These are phyloP conservation scores for Gliomastix tumulicola DNA, from an alignment of 2,329 filamentous ascomycete species.

Conservation along the genomic window DNA sequence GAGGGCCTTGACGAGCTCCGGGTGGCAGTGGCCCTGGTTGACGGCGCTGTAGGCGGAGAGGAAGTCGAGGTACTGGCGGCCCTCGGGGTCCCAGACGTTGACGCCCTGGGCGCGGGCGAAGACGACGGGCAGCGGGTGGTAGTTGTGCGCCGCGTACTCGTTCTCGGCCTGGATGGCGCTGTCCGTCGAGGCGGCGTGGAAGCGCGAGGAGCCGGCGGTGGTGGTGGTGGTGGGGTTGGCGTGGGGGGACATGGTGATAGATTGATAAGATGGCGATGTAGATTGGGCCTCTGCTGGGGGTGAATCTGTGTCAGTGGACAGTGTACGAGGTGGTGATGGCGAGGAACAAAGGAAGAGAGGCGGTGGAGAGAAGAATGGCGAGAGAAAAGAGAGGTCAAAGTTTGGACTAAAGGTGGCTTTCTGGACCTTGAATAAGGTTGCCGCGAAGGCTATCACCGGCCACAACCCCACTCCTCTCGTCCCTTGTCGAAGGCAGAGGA, in stretches of 20 bases:
- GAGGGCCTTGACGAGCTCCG: conserved; percentile 85
- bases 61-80: conserved; percentile 93
- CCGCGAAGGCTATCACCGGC: too few relatives aligned
- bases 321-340: too few relatives aligned
- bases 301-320: too few relatives aligned
- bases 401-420: too few relatives aligned
- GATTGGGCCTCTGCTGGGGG: conserved; percentile 3
- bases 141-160: conserved; percentile 92
- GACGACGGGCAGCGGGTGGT: conserved; percentile 92
- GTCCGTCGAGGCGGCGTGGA: conserved; percentile 72
- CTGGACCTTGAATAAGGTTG: too few relatives aligned
- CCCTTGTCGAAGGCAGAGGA: too few relatives aligned
- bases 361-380: too few relatives aligned
- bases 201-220: conserved; percentile 31
- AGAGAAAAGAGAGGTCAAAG: too few relatives aligned
- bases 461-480: too few relatives aligned
- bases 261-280: conserved; percentile 5
- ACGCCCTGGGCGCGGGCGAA: conserved; percentile 80
- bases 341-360: too few relatives aligned
- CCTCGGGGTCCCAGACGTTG: conserved; percentile 95
- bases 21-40: conserved; percentile 97
- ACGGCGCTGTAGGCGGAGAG: conserved; percentile 96
- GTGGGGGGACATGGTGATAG: conserved; percentile 50
- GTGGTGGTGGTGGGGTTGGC: conserved; percentile 26
- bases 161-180: conserved; percentile 76